Evolutionary conservation across 2,329 filamentous ascomycete genomes (phyloP).

Genomic region (Fusarium devonianum): DNA sequence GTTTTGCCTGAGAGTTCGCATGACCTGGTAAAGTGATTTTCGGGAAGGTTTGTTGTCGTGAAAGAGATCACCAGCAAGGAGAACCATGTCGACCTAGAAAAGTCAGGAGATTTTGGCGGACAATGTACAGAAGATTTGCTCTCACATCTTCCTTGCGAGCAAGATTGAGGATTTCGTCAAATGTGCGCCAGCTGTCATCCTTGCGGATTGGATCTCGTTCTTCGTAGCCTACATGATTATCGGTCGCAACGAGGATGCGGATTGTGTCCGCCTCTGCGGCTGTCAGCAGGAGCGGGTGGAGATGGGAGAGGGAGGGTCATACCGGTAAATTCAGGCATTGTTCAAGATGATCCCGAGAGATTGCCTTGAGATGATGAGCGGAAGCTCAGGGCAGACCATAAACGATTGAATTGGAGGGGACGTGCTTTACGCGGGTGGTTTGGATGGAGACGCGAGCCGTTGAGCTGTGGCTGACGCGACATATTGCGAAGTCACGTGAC

Average conservation of each 20-base stretch:
- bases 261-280: slow-evolving; percentile 77
- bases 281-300: slow-evolving; percentile 12
- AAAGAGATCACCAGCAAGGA: slow-evolving; percentile 93
- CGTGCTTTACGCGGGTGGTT: slow-evolving; percentile 32
- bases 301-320: not conserved
- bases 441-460: slow-evolving; percentile 19
- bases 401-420: not conserved
- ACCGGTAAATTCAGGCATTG: slow-evolving; percentile 46
- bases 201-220: slow-evolving; percentile 94
- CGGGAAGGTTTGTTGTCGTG: slow-evolving; percentile 98
- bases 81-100: slow-evolving; percentile 85
- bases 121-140: rapidly evolving
- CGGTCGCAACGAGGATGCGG: slow-evolving; percentile 90
- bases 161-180: slow-evolving; percentile 92
- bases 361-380: not conserved
- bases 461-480: slow-evolving; percentile 37
- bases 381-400: not conserved
- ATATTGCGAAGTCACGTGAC: slow-evolving; percentile 44
- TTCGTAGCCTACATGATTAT: slow-evolving; percentile 97
- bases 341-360: slow-evolving; percentile 1
- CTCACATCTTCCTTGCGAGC: slow-evolving; percentile 81
- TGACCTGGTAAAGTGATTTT: slow-evolving; percentile 96
- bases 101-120: not conserved
- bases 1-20: slow-evolving; percentile 91
- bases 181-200: slow-evolving; percentile 95